Base-by-base conservation (phyloP, 345 rosid genomes). In the Microthlaspi erraticum region DNA sequence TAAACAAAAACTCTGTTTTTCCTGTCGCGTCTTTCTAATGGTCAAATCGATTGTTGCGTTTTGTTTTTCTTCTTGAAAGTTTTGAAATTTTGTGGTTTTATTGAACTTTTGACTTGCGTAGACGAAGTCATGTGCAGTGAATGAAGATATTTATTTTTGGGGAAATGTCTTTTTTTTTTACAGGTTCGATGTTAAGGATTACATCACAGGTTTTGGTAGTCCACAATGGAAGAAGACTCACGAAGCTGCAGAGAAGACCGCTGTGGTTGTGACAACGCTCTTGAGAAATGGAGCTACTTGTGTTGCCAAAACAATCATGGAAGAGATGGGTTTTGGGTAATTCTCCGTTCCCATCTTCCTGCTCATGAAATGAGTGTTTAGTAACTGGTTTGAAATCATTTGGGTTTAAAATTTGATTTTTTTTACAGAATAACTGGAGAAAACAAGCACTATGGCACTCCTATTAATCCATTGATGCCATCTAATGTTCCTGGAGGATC, bases 271-370 rank as follows among this genome's bases (percentile, higher is more conserved):
- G 10, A 87, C 92, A 10, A 72, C 85, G 26, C 82, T 93, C 32
- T 80, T 91, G 80, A 85, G 82, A 74, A 84, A 81, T 72, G 98
- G 97, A 58, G 98, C 98, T 74, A 85, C 89, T 75, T 93, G 98
- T 79, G 82, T 89, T 73, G 98, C 90, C 73, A 89, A 83, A 80
- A 91, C 98, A 13, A 83, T 93, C 62, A 80, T 89, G 85, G 91
- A 83, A 52, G 97, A 93, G 83, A 75, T 93, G 73, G 87, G 84
- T 50, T 83, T 83, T 62, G 97, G 98, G 97, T 91, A 81, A 60
- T 5, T 33, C 34, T 60, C 33, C 34, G 0, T 14, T 8, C 58
- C 5, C 3, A 23, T 18, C 7, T 23, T 5, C 45, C 19, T 52
- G 16, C 37, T 5, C 39, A 1, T 56, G 26, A 48, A 49, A 3